Conservation (phyloP, 129 eudicot genomes). For the Chrysanthemum seticuspe region DNA sequence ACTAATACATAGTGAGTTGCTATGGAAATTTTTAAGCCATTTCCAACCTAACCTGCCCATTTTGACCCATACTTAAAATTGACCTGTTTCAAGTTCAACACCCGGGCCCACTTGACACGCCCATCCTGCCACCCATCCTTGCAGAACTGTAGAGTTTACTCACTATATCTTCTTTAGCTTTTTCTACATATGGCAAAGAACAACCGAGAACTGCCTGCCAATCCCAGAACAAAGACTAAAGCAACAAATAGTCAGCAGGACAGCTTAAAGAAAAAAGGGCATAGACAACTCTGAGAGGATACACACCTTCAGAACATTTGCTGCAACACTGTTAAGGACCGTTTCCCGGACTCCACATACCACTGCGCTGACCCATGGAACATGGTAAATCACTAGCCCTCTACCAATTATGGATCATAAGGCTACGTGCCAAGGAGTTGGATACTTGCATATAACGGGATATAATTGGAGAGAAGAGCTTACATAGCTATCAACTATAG, state of each 20-base stretch:
- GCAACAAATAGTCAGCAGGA: background rate
- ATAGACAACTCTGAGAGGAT: background rate
- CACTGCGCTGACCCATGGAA: no score
- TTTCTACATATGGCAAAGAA: constrained; percentile 96
- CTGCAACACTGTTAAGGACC: constrained; percentile 96
- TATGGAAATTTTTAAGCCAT: no score
- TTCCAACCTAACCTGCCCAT: background rate
- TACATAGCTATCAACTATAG: no score
- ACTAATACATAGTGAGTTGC: no score
- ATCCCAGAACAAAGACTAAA: constrained; percentile 15
- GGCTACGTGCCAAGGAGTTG: no score
- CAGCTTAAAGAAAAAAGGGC: background rate
- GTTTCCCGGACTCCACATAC: constrained; percentile 41
- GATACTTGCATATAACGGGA: no score
- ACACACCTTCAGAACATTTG: constrained; percentile 92
- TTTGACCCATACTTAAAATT: no score
- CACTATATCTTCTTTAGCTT: constrained; percentile 99
- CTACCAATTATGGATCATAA: no score
- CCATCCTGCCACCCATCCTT: constrained; percentile 36
- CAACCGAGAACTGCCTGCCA: constrained; percentile 68
- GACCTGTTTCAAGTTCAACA: no score
- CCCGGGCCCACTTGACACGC: no score
- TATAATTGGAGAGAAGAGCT: no score
- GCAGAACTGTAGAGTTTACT: constrained; percentile 88
- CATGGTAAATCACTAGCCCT: no score